A percentile compares a stretch with the other conserved stretches of the same genome.
Evolutionary conservation across 164 flowering plant species (phyloP).

Genomic region (Stephania yunnanensis): DNA sequence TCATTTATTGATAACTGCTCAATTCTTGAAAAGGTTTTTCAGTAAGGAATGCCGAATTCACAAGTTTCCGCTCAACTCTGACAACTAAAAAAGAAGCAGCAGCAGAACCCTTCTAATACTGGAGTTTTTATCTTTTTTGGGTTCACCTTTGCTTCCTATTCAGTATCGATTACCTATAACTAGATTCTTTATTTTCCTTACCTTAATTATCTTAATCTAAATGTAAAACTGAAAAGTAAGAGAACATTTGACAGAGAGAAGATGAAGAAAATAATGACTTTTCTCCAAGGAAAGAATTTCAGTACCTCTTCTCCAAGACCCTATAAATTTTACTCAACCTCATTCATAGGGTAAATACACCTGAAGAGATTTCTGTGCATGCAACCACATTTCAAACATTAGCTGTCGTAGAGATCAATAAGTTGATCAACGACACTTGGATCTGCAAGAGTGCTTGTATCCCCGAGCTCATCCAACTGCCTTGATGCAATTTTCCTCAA

Average conservation of each 20-base stretch:
- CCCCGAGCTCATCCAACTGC: constrained; percentile 91
- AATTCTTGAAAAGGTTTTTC: too few relatives aligned
- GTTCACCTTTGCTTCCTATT: too few relatives aligned
- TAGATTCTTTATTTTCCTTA: too few relatives aligned
- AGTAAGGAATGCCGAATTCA: too few relatives aligned
- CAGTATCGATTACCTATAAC: too few relatives aligned
- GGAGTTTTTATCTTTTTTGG: too few relatives aligned
- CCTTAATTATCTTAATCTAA: too few relatives aligned
- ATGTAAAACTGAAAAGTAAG: background rate
- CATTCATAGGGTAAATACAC: background rate
- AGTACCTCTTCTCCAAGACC: background rate
- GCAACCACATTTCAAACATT: background rate
- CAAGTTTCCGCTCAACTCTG: too few relatives aligned
- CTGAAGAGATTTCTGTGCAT: background rate
- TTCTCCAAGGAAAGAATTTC: too few relatives aligned
- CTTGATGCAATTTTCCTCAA: constrained; percentile 85
- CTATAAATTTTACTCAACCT: background rate
- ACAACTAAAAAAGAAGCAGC: too few relatives aligned
- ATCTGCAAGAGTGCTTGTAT: constrained; percentile 95
- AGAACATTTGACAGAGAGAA: background rate
- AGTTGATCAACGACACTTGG: constrained; percentile 86
- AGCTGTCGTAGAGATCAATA: constrained; percentile 60
- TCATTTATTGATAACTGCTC: too few relatives aligned
- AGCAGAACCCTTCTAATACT: too few relatives aligned
- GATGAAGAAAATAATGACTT: background rate